These are phyloP conservation scores for Monosporozyma yasuniensis DNA, from an alignment of 805 yeast species.

Conservation along the genomic window DNA sequence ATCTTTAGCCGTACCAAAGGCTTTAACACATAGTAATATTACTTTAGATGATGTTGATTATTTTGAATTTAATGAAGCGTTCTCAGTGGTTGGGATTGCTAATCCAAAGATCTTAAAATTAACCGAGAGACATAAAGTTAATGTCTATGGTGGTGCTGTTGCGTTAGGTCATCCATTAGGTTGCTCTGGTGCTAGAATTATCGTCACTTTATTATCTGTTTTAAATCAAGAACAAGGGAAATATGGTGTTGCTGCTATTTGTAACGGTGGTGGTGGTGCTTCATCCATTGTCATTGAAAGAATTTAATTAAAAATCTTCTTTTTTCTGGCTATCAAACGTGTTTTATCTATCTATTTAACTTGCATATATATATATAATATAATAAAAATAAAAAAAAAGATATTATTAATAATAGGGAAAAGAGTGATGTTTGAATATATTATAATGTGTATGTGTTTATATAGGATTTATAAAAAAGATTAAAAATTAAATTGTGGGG, in stretches of 20 bases:
- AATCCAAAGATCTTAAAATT: constrained; percentile 63
- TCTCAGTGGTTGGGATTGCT: constrained; percentile 92
- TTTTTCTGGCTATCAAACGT: no score
- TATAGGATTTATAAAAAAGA: no score
- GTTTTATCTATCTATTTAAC: no score
- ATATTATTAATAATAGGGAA: not conserved
- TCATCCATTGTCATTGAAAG: constrained; percentile 83
- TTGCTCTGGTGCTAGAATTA: constrained; percentile 90
- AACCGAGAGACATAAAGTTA: constrained; percentile 52
- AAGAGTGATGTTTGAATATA: not conserved
- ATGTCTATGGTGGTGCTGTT: constrained; percentile 93
- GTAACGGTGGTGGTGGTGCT: constrained; percentile 99
- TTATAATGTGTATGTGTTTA: not conserved
- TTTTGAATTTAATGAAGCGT: constrained; percentile 96
- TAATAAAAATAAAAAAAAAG: not conserved
- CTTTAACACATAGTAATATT: constrained; percentile 76
- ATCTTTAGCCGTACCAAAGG: constrained; percentile 90
- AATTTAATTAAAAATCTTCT: constrained; percentile 27
- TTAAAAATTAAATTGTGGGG: not conserved
- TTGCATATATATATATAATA: not conserved
- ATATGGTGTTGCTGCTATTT: constrained; percentile 89
- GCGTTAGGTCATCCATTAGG: constrained; percentile 95
- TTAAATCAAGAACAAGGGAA: constrained; percentile 78
- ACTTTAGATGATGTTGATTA: constrained; percentile 62
- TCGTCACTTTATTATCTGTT: constrained; percentile 76